Conservation (phyloP, 2,329 filamentous ascomycete species). For the Fusarium succisae region DNA sequence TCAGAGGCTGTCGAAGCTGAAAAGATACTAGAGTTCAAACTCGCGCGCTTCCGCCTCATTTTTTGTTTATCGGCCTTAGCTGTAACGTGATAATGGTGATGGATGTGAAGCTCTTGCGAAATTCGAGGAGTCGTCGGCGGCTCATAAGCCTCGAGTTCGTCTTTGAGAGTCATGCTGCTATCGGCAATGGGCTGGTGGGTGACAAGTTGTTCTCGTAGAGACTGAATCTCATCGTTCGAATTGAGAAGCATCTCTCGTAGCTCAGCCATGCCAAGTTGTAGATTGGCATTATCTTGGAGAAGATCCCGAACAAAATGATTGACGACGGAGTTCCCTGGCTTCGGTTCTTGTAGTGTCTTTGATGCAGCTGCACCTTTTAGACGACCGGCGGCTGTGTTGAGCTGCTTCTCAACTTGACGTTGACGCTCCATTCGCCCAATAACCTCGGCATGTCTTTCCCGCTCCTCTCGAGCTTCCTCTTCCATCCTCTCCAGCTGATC, state of each 20-base stretch:
- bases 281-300: conserved; percentile 90
- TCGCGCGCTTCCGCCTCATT: conserved; percentile 76
- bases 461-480: conserved; percentile 80
- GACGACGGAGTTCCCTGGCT: conserved; percentile 75
- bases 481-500: conserved; percentile 92
- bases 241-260: conserved; percentile 88
- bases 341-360: conserved; percentile 68
- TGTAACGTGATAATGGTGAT: conserved; percentile 89
- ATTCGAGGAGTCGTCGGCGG: conserved; percentile 37
- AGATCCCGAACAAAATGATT: conserved; percentile 97
- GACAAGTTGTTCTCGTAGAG: conserved; percentile 81
- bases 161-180: conserved; percentile 67
- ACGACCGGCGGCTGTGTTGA: conserved; percentile 80
- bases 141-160: conserved; percentile 72
- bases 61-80: conserved; percentile 69
- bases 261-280: conserved; percentile 92
- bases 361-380: conserved; percentile 83
- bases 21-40: conserved; percentile 69
- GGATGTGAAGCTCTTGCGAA: conserved; percentile 86
- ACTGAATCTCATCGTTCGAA: conserved; percentile 94
- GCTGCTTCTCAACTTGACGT: conserved; percentile 81
- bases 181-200: conserved; percentile 75
- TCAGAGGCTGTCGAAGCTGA: conserved; percentile 59
- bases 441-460: conserved; percentile 82
- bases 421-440: conserved; percentile 85